phyloP scores from a whole-genome alignment of 306 rosid genomes.

The Medicago lupulina region DNA sequence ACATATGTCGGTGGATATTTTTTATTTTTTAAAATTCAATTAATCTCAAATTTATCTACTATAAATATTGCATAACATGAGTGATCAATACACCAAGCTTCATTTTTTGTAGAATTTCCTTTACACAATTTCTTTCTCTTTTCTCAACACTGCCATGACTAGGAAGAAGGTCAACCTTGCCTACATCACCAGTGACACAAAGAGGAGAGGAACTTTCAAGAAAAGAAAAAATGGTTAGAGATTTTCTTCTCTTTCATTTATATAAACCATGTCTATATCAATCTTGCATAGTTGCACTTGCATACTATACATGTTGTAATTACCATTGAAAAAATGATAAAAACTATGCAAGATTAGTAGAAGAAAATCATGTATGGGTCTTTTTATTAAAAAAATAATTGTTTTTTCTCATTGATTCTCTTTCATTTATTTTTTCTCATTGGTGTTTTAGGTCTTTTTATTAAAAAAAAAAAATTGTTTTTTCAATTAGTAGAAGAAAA shows the following conservation, averaged over 20 bases:
- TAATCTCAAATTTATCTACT: background rate
- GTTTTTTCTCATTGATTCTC: too few relatives aligned
- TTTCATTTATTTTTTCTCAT: background rate
- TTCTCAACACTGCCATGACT: conserved; percentile 27
- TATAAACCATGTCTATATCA: background rate
- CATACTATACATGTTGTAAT: background rate
- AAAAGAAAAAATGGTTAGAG: conserved; percentile 35
- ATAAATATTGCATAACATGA: background rate
- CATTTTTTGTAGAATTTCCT: background rate
- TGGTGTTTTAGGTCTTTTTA: background rate
- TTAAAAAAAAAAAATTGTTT: too few relatives aligned
- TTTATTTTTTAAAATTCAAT: background rate
- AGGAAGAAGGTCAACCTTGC: conserved; percentile 38
- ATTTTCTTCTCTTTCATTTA: background rate
- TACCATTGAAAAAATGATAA: background rate
- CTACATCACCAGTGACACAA: conserved; percentile 37
- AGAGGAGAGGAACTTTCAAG: conserved; percentile 39
- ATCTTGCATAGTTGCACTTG: too few relatives aligned
- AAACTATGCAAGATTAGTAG: too few relatives aligned
- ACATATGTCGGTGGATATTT: background rate
- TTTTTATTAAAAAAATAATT: too few relatives aligned
- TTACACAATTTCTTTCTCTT: background rate
- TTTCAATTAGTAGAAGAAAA: too few relatives aligned
- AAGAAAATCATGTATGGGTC: too few relatives aligned
- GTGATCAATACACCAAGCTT: background rate